A percentile compares a stretch with the other conserved stretches of the same genome.
phyloP scores from a whole-genome alignment of 2,329 filamentous ascomycete species.

The Dactylonectria macrodidyma region DNA sequence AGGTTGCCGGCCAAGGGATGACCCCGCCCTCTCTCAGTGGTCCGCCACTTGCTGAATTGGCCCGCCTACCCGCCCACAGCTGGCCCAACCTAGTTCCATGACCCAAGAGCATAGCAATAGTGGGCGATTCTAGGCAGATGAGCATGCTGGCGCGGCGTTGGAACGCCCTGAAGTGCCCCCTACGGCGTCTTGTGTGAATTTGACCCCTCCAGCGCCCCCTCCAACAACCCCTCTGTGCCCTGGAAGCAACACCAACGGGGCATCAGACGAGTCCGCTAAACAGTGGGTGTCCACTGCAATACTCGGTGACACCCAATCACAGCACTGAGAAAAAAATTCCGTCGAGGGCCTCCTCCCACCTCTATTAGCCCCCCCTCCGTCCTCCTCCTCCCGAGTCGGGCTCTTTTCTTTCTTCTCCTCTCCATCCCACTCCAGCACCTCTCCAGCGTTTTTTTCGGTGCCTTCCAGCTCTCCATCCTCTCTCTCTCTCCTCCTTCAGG shows the following conservation, averaged over 20 bases:
- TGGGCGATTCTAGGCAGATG: slow-evolving; percentile 14
- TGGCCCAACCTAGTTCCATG: slow-evolving; percentile 2
- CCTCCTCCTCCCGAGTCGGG: slow-evolving; percentile 46
- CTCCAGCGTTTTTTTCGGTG: slow-evolving; percentile 46
- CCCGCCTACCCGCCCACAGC: slow-evolving; percentile 17
- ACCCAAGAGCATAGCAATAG: background rate
- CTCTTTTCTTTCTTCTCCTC: slow-evolving; percentile 50
- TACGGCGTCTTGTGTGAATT: slow-evolving; percentile 10
- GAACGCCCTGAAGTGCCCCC: slow-evolving; percentile 3
- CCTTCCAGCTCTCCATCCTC: slow-evolving; percentile 37
- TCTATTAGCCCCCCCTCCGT: slow-evolving; percentile 53
- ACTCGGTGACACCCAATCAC: slow-evolving; percentile 54
- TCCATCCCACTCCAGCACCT: slow-evolving; percentile 48
- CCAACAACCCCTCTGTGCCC: slow-evolving; percentile 19
- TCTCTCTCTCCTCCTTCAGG: slow-evolving; percentile 48
- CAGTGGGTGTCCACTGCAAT: slow-evolving; percentile 45
- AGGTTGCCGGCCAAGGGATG: slow-evolving; percentile 28
- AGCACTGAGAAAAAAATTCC: slow-evolving; percentile 57
- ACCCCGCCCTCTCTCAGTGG: slow-evolving; percentile 32
- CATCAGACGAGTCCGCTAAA: slow-evolving; percentile 44
- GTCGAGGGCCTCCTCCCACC: slow-evolving; percentile 47
- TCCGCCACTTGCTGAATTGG: slow-evolving; percentile 19
- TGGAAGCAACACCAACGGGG: slow-evolving; percentile 21
- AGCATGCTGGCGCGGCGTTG: slow-evolving; percentile 6
- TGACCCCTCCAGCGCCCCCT: slow-evolving; percentile 18